These are phyloP conservation scores for Lepiota venenata DNA, from an alignment of 768 basidiomycete species.

Conservation along the genomic window DNA sequence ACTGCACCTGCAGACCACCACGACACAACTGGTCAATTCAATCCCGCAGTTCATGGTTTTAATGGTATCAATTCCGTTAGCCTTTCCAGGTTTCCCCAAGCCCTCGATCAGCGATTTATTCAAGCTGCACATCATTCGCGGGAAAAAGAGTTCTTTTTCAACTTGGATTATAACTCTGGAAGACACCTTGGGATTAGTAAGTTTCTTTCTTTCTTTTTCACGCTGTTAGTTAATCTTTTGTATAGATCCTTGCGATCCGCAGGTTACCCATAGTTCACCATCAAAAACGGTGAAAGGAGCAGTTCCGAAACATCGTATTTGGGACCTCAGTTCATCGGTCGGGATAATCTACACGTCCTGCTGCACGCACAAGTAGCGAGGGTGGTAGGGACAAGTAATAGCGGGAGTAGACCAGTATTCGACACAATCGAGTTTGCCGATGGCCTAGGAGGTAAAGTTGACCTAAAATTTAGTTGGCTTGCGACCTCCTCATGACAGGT, in stretches of 20 bases:
- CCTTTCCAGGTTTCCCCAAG: constrained; percentile 23
- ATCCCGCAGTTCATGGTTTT: constrained; percentile 29
- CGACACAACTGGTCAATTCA: constrained; percentile 28
- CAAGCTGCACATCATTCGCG: neutral
- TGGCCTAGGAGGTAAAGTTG: constrained; percentile 4
- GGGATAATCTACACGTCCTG: constrained; percentile 30
- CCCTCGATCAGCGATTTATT: constrained; percentile 26
- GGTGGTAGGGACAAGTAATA: constrained; percentile 18
- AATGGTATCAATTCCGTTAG: constrained; percentile 27
- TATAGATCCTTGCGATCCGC: constrained; percentile 4
- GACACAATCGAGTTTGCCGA: constrained; percentile 19
- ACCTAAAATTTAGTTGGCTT: neutral
- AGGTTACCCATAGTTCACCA: constrained; percentile 27
- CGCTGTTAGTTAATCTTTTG: constrained; percentile 32
- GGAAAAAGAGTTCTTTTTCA: constrained; percentile 11
- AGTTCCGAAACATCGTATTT: constrained; percentile 30
- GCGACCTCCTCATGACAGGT: neutral
- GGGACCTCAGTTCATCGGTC: constrained; percentile 18
- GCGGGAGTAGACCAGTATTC: constrained; percentile 17
- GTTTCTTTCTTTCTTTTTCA: constrained; percentile 30
- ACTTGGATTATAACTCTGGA: constrained; percentile 13
- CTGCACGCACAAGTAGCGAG: constrained; percentile 22
- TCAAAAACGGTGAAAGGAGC: constrained; percentile 24
- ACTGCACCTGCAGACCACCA: constrained; percentile 28
- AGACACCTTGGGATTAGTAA: constrained; percentile 8